Evolutionary conservation across 176 grass and related monocot species (phyloP).

Genomic region (Zizania latifolia): DNA sequence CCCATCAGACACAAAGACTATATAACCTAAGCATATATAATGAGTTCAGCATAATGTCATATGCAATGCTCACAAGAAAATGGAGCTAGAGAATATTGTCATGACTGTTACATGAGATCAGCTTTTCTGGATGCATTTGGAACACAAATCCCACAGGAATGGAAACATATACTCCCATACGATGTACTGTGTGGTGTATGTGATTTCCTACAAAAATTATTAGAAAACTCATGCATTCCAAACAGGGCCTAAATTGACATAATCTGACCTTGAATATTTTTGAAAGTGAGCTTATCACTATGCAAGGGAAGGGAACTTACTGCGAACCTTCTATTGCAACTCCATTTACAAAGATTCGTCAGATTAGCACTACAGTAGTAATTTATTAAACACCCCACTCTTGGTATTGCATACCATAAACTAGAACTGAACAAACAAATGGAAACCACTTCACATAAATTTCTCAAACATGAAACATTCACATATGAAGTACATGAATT

Average conservation of each 20-base stretch:
- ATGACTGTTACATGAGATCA: not conserved
- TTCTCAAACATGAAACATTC: slow-evolving; percentile 6
- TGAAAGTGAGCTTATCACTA: not conserved
- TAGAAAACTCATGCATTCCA: not conserved
- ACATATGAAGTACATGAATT: not conserved
- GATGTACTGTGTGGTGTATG: not conserved
- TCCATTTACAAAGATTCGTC: not conserved
- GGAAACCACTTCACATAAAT: not conserved
- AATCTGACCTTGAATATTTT: not conserved
- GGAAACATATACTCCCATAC: not conserved
- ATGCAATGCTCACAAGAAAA: not conserved
- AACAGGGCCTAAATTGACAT: not conserved
- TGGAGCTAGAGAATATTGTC: not conserved
- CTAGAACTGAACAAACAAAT: not conserved
- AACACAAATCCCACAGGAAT: not conserved
- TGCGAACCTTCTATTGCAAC: not conserved
- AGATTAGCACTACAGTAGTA: not conserved
- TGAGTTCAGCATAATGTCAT: not conserved
- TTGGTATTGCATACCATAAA: not conserved
- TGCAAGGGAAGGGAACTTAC: not conserved
- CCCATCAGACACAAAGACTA: not conserved
- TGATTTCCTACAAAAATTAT: not conserved
- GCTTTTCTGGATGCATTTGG: not conserved
- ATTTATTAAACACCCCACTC: not conserved
- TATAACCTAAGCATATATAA: not conserved